Percentiles rank a stretch among this genome's conserved stretches.
Conservation (phyloP, 331 rosid genomes). For the Pyrus hybrid region DNA sequence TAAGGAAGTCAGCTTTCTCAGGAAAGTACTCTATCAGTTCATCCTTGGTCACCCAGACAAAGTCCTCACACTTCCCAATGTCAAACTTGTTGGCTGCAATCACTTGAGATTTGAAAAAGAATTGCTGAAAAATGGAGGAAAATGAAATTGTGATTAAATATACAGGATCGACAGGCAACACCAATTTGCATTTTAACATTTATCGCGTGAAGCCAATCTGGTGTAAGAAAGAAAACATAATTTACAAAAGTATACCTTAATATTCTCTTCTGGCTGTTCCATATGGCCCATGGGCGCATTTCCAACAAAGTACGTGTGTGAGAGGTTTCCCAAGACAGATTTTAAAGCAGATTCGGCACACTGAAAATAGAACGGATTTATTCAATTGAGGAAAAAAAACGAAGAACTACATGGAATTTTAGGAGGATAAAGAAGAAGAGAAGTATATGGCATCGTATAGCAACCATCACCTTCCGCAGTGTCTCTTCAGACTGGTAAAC, state of each 20-base stretch:
- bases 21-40: constrained; percentile 75
- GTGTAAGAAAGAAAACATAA: neutral
- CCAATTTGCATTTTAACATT: neutral
- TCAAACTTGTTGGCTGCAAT: constrained; percentile 56
- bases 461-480: constrained; percentile 48
- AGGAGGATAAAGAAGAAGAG: neutral
- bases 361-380: constrained; percentile 31
- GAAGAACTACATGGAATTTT: neutral
- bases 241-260: neutral
- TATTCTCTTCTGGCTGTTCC: too few relatives aligned
- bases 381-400: neutral
- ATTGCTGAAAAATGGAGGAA: constrained; percentile 33
- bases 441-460: neutral
- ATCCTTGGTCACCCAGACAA: constrained; percentile 87
- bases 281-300: too few relatives aligned
- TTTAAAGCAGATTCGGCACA: constrained; percentile 86
- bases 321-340: constrained; percentile 69
- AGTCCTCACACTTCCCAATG: constrained; percentile 55
- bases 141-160: constrained; percentile 2
- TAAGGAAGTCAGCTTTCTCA: constrained; percentile 62
- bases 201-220: constrained; percentile 1
- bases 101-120: constrained; percentile 87
- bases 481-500: constrained; percentile 75
- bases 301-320: constrained; percentile 24
- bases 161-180: neutral